phyloP scores from a whole-genome alignment of 352 stramenopile genomes.

The Globisporangium alternatum region DNA sequence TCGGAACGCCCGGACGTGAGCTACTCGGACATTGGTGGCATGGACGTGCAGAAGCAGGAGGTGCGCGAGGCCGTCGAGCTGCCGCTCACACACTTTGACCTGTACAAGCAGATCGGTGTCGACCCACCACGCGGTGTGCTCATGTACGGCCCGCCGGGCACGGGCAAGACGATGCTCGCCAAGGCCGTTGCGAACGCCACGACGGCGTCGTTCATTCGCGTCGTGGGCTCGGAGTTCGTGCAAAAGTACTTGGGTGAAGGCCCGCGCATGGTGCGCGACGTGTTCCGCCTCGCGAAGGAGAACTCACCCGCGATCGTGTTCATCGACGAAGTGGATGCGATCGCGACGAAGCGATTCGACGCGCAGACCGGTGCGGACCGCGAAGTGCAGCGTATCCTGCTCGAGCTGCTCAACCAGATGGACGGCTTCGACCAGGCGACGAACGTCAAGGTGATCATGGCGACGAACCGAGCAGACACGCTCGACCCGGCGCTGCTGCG shows the following conservation, averaged over 20 bases:
- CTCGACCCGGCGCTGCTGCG: constrained; percentile 98
- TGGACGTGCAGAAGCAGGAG: constrained; percentile 99
- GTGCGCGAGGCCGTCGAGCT: constrained; percentile 99
- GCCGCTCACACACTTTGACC: constrained; percentile 98
- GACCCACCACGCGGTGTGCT: constrained; percentile 98
- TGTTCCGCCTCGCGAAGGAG: constrained; percentile 99
- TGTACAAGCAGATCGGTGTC: constrained; percentile 99
- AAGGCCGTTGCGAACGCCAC: constrained; percentile 99
- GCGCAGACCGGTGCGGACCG: constrained; percentile 96
- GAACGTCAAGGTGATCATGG: constrained; percentile 99
- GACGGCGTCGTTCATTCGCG: constrained; percentile 98
- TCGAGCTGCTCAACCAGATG: constrained; percentile 99
- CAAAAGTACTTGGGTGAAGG: constrained; percentile 99
- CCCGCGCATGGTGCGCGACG: constrained; percentile 99
- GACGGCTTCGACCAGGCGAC: constrained; percentile 99
- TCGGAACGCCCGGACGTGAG: constrained; percentile 97
- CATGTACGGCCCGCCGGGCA: constrained; percentile 95
- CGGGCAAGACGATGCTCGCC: constrained; percentile 99
- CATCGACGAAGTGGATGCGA: constrained; percentile 99
- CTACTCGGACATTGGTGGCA: constrained; percentile 97
- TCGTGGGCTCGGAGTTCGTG: constrained; percentile 98
- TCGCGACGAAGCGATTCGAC: constrained; percentile 99
- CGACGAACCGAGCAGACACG: constrained; percentile 99
- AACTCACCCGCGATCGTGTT: constrained; percentile 99
- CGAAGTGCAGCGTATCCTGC: constrained; percentile 97